Evolutionary conservation across 1,284 basidiomycete species (phyloP), one percentile per base, ranked within the genome.

Genomic region (Sporisorium scitamineum): DNA sequence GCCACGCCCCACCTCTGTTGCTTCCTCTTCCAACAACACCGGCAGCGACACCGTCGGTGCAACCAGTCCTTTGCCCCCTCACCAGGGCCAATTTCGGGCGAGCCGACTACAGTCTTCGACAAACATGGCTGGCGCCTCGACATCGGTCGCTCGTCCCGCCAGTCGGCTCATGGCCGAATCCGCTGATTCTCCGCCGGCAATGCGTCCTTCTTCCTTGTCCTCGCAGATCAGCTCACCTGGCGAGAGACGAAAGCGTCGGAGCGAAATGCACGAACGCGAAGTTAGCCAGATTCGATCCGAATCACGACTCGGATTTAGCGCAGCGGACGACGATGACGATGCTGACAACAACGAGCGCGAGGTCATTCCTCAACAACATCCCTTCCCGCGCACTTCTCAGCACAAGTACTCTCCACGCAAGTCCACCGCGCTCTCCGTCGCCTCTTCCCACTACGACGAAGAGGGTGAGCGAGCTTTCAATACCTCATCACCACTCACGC

Each of bases 241-340:
- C 39, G 31, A 55, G 26, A 59, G 63, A 14, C 48, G 71, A 31
- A 56, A 54, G 26, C 60, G 70, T 31, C 58, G 78, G 26, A 79
- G 77, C 55, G 74, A 69, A 27, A 55, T 77, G 59, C 76, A 77
- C 32, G 70, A 77, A 59, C 70, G 70, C 20, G 70, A 80, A n/a
- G 63, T 80, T 45, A 64, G 47, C n/a, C 73, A 70, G 42, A 71
- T 80, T 18, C 63, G 77, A 31, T 77, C 79, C 42, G 77, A 80
- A 32, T 77, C 77, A 22, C 65, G 75, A 11, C 34, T 79, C 0
- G 74, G 74, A 13, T 48, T 48, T n/a, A 42, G 52, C 32, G 24
- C 52, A 26, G 61, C 39, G 22, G 62, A 72, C 39, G 60, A 53
- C 18, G 61, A 70, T 18, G 72, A 63, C 5, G 45, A 39, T 39